Evolutionary conservation across 2,329 filamentous ascomycete genomes (phyloP), one percentile per base, ranked within the genome.

Genomic region (Paecilomyces variotii): DNA sequence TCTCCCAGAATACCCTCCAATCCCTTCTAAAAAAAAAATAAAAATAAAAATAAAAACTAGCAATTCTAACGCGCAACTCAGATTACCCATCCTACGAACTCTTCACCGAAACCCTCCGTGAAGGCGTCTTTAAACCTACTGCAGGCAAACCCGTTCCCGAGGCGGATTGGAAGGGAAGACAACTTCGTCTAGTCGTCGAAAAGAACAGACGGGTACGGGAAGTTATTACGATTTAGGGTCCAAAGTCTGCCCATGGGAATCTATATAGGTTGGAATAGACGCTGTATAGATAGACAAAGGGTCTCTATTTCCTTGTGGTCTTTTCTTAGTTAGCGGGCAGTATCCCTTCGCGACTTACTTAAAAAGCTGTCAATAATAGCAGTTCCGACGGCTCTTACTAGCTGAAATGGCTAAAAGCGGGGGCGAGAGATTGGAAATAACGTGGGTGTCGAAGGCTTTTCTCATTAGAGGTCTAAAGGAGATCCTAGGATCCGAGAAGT

Each of bases 71-170:
- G 45, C 19, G 19, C 25, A 11, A 11, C 6, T 12, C 54, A 78
- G 76, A 90, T 72, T 89, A 86, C 66, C 87, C 87, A 3, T 86
- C 85, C 1, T 90, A 90, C 65, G 87, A 90, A 75, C 78, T 90
- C 10, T 90, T 84, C 67, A 82, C 81, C 1, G 82, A 85, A 30
- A 79, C 78, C 19, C 69, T 89, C 59, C 79, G 86, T 58, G 68
- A 72, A 27, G 87, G 87, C 1, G 75, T 86, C 30, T 82, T 88
- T 61, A 74, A 67, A 52, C 72, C 64, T 35, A 63, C 56, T 2
- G 63, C 58, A 0, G 58, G 61, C 7, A 26, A 32, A 19, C 26
- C 54, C 3, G 53, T 59, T 35, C 58, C 62, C 0, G 58, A 70
- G 3, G 61, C 67, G 1, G 70, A 77, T 19, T 79, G 76, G 66